phyloP scores from a whole-genome alignment of 371 early-diverging fungal species.

The Actinomortierella wolfii region DNA sequence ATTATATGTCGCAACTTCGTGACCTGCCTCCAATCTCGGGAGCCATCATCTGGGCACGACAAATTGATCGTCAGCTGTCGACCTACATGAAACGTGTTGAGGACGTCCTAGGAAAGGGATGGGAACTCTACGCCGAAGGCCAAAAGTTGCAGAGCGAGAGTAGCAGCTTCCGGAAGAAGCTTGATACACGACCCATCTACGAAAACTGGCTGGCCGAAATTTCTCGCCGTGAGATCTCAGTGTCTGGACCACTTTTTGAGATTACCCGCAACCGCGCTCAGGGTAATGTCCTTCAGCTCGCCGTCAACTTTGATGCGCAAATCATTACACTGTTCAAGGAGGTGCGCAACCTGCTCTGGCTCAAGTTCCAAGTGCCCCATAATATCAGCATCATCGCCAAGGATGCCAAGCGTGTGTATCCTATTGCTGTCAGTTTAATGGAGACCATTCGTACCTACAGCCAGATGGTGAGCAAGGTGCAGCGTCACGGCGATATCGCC shows the following conservation, averaged over 20 bases:
- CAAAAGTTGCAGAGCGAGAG: slow-evolving; percentile 92
- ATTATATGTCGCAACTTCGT: slow-evolving; percentile 87
- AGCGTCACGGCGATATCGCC: slow-evolving; percentile 76
- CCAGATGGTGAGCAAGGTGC: slow-evolving; percentile 82
- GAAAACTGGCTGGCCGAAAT: slow-evolving; percentile 94
- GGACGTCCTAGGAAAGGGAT: slow-evolving; percentile 96
- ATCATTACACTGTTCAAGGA: slow-evolving; percentile 97
- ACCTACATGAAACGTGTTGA: slow-evolving; percentile 97
- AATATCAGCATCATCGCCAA: slow-evolving; percentile 92
- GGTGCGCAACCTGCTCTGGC: slow-evolving; percentile 92
- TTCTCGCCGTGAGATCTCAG: slow-evolving; percentile 81
- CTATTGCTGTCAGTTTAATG: slow-evolving; percentile 95
- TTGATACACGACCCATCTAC: slow-evolving; percentile 88
- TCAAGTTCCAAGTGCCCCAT: slow-evolving; percentile 92
- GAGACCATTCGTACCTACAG: slow-evolving; percentile 94
- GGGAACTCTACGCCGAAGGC: slow-evolving; percentile 97
- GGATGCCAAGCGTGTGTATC: slow-evolving; percentile 97
- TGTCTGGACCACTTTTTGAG: slow-evolving; percentile 92
- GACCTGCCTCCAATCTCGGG: slow-evolving; percentile 95
- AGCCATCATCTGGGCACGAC: slow-evolving; percentile 97
- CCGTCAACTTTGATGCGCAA: slow-evolving; percentile 94
- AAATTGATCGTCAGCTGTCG: slow-evolving; percentile 96
- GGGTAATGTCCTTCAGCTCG: slow-evolving; percentile 77
- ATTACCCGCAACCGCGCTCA: slow-evolving; percentile 86
- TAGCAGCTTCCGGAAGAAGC: slow-evolving; percentile 88